phyloP scores from a whole-genome alignment of 192 early-diverging fungal genomes.

The Tieghemiomyces parasiticus region DNA sequence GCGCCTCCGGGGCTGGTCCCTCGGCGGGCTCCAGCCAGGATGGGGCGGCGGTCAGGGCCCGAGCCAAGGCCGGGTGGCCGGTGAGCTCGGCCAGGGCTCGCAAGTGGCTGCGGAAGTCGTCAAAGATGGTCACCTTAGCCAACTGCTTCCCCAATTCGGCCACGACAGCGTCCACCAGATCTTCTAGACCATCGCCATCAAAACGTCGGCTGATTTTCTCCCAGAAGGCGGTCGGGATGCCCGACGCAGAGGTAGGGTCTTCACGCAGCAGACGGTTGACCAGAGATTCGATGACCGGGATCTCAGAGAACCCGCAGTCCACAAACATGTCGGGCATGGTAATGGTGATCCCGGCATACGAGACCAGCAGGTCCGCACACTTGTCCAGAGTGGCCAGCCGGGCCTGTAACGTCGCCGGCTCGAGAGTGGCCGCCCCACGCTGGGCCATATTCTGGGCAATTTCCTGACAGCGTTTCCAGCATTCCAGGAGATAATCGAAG shows the following conservation, averaged over 20 bases:
- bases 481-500: slow-evolving; percentile 49
- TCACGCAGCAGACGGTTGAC: background rate
- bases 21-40: background rate
- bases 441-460: slow-evolving; percentile 34
- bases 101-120: background rate
- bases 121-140: background rate
- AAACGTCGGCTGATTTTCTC: slow-evolving; percentile 8
- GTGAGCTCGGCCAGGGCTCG: background rate
- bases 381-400: slow-evolving; percentile 42
- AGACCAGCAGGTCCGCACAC: slow-evolving; percentile 48
- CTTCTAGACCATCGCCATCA: slow-evolving; percentile 7
- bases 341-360: slow-evolving; percentile 68
- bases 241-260: background rate
- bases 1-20: background rate
- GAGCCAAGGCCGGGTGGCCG: background rate
- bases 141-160: background rate
- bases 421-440: slow-evolving; percentile 29
- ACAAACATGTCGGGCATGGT: slow-evolving; percentile 79
- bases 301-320: background rate
- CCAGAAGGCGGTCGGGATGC: slow-evolving; percentile 13
- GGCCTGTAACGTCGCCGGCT: slow-evolving; percentile 32
- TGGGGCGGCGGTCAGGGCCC: background rate
- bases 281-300: background rate
- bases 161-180: background rate
- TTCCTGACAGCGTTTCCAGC: slow-evolving; percentile 38